Evolutionary conservation across 2,329 filamentous ascomycete species (phyloP).

Genomic region (Hysterium pulicare): DNA sequence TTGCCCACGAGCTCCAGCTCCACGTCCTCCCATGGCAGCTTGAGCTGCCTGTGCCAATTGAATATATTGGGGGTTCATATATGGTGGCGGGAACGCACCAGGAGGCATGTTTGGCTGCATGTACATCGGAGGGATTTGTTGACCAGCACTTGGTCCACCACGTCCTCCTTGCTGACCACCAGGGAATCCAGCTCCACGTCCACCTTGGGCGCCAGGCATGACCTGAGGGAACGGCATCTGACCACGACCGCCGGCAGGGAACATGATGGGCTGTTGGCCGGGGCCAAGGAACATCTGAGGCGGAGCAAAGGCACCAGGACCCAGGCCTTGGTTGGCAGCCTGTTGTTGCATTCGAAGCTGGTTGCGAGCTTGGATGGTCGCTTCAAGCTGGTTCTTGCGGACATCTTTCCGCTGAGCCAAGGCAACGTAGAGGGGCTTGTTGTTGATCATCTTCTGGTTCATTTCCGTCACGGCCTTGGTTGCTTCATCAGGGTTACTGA

Average conservation of each 20-base stretch:
- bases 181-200: conserved; percentile 82
- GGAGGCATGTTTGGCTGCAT: conserved; percentile 57
- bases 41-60: conserved; percentile 70
- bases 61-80: conserved; percentile 74
- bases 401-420: conserved; percentile 99
- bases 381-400: conserved; percentile 97
- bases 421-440: conserved; percentile 96
- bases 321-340: conserved; percentile 75
- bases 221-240: conserved; percentile 60
- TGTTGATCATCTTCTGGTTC: conserved; percentile 98
- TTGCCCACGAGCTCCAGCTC: conserved; percentile 65
- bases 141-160: conserved; percentile 66
- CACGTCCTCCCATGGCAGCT: conserved; percentile 42
- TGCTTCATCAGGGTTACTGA: conserved; percentile 97
- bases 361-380: conserved; percentile 98
- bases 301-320: conserved; percentile 74
- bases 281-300: conserved; percentile 89
- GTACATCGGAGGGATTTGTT: conserved; percentile 86
- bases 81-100: conserved; percentile 68
- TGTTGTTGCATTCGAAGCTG: conserved; percentile 96
- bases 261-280: conserved; percentile 67
- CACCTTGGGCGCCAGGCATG: conserved; percentile 69
- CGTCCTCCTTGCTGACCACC: conserved; percentile 77
- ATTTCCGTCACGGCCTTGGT: conserved; percentile 99
- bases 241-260: conserved; percentile 56